Evolutionary conservation across 768 basidiomycete species (phyloP).

Genomic region (Leccinum truebloodii): DNA sequence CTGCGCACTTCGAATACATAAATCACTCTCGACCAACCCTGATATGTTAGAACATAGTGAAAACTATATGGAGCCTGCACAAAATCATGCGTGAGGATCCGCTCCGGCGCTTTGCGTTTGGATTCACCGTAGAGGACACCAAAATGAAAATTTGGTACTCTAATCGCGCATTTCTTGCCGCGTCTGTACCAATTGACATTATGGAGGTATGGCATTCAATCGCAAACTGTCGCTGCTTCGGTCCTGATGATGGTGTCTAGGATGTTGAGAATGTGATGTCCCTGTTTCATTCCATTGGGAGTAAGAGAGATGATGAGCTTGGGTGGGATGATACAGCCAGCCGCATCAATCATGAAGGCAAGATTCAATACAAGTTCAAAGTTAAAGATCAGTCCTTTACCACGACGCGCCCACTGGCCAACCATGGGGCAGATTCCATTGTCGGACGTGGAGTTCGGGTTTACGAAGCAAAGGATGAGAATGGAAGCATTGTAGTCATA

Average conservation of each 20-base stretch:
- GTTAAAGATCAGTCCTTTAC: neutral
- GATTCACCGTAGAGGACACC: neutral
- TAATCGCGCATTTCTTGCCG: slow-evolving; percentile 1
- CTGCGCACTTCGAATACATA: too few species aligned
- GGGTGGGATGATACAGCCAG: slow-evolving; percentile 11
- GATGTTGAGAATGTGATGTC: too few species aligned
- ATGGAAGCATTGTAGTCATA: neutral
- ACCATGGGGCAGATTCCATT: neutral
- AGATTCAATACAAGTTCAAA: neutral
- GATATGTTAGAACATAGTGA: slow-evolving; percentile 11
- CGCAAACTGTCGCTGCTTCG: too few species aligned
- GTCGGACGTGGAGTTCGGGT: slow-evolving; percentile 2
- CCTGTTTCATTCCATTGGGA: too few species aligned
- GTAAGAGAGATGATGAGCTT: neutral
- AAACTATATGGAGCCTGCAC: slow-evolving; percentile 30
- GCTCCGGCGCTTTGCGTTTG: neutral
- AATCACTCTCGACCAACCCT: neutral
- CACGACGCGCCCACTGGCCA: slow-evolving; percentile 4
- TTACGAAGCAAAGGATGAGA: slow-evolving; percentile 3
- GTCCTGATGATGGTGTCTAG: too few species aligned
- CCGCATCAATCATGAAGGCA: neutral
- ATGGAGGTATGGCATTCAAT: too few species aligned
- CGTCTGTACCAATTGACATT: slow-evolving; percentile 1
- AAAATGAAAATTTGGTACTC: slow-evolving; percentile 31
- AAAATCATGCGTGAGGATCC: neutral